Base-by-base conservation (phyloP, 129 eudicot genomes). In the carrot (Daucus carota) region DNA sequence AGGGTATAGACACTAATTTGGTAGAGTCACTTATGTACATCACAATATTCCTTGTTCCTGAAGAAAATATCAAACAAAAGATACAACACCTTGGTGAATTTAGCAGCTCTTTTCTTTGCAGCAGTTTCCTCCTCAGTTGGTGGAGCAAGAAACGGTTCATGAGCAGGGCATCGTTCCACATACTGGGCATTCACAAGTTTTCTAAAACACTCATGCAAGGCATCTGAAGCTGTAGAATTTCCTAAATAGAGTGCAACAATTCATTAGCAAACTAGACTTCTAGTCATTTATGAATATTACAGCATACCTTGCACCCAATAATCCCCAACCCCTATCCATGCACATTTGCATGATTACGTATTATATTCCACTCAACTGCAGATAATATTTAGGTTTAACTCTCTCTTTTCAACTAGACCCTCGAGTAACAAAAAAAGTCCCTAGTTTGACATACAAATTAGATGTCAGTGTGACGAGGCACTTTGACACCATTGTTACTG, bases 121-220 rank as follows among this genome's bases (percentile, higher is more conserved):
- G 92, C 81, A 60, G 85, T 41, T 52, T 84, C 98, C 24, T 79
- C 96, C 70, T 85, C 90, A 75, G 88, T 68, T 82, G 83, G 78
- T 76, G 90, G 90, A 78, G 87, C 81, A 76, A 91, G 84, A 78
- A 85, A 84, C 22, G 98, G 98, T 70, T 89, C 97, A 84, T 85
- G 91, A 77, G 91, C 93, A 50, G 97, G 98, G 73, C 97, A 90
- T 20, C 98, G 90, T 85, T 93, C 98, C 71, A 93, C 84, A 81
- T 80, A 93, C 31, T 87, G 89, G 16, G 85, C 85, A 24, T 79
- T 80, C 50, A 85, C 89, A 78, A 90, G 93, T 83, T 73, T 85
- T 75, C 43, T 78, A 66, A 93, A 93, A 81, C 68, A 88, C 63
- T 86, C 92, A 33, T 75, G 87, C 54, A 86, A 59, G 57, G 75